A percentile compares a stretch with the other conserved stretches of the same genome.
These are phyloP conservation scores for Chytriomyces sp. DNA, from an alignment of 192 early-diverging fungal genomes.

Conservation along the genomic window DNA sequence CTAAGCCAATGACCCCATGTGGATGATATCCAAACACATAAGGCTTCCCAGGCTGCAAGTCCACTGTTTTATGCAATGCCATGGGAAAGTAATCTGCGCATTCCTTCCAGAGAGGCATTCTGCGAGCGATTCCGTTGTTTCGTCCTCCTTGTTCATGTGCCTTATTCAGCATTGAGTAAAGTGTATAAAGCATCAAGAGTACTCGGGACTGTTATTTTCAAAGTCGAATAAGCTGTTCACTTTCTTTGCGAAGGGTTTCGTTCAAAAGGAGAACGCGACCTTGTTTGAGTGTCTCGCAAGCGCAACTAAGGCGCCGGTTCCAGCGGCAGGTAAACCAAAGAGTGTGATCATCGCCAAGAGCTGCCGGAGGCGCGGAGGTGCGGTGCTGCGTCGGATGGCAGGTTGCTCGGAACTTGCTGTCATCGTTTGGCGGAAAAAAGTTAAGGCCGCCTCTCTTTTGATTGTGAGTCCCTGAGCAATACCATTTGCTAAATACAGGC, in stretches of 20 bases:
- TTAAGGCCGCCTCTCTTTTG: no score
- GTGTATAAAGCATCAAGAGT: background rate
- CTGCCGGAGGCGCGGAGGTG: background rate
- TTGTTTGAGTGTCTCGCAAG: background rate
- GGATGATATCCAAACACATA: constrained; percentile 94
- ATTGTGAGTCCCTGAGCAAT: no score
- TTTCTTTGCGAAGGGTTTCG: background rate
- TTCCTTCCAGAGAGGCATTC: constrained; percentile 64
- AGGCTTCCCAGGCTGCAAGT: constrained; percentile 75
- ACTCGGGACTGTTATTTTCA: background rate
- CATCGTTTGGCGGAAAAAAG: no score
- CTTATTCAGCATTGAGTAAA: background rate
- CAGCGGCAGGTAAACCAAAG: background rate
- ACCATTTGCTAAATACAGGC: no score
- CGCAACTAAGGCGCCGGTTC: background rate
- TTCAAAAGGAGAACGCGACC: background rate
- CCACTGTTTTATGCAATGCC: constrained; percentile 74
- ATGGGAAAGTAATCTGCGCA: constrained; percentile 80
- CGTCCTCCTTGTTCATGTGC: background rate
- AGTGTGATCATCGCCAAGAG: background rate
- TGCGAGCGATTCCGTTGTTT: background rate
- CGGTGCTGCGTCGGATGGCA: background rate
- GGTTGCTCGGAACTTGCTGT: background rate
- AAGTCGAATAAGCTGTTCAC: background rate
- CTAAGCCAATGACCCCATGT: constrained; percentile 76